These are phyloP conservation scores for Ophidiomyces ophidiicola DNA, from an alignment of 2,329 filamentous ascomycete genomes.

Conservation along the genomic window DNA sequence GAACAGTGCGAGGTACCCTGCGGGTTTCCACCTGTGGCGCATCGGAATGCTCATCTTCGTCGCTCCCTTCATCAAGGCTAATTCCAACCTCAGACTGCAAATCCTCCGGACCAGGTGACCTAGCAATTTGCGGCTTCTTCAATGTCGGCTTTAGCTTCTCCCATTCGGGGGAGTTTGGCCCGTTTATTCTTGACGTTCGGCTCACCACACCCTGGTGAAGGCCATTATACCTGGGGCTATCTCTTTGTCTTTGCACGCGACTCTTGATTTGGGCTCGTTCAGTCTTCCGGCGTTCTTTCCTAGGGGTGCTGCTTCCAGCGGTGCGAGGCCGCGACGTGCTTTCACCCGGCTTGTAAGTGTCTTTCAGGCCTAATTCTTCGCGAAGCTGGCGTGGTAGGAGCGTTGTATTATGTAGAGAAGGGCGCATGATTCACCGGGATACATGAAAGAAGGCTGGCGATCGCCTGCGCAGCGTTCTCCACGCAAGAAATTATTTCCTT, in stretches of 20 bases:
- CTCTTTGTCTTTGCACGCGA: background rate
- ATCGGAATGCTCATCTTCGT: conserved; percentile 25
- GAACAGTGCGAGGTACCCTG: conserved; percentile 34
- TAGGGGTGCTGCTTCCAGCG: conserved; percentile 20
- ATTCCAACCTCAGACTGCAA: conserved; percentile 18
- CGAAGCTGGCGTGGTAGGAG: conserved; percentile 30
- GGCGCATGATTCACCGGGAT: conserved; percentile 22
- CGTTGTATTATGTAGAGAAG: conserved; percentile 32
- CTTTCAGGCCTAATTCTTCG: conserved; percentile 31
- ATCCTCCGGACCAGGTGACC: conserved; percentile 22
- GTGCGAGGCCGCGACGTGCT: conserved; percentile 21
- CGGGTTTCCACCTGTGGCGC: conserved; percentile 1
- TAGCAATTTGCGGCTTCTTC: conserved; percentile 23
- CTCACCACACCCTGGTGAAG: conserved; percentile 12
- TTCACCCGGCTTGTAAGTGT: conserved; percentile 22
- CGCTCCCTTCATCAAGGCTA: conserved; percentile 15
- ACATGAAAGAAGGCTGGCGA: background rate
- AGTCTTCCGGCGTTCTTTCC: conserved; percentile 57
- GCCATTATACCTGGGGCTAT: conserved; percentile 8
- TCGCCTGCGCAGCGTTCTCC: background rate
- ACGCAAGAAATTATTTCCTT: background rate
- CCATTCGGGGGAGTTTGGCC: conserved; percentile 16
- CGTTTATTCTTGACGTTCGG: conserved; percentile 17
- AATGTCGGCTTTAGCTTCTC: conserved; percentile 26
- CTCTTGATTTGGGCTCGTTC: conserved; percentile 38